A percentile compares a stretch with the other conserved stretches of the same genome.
Conservation (phyloP, 2,329 filamentous ascomycete genomes). For the Aspergillus clavatus region DNA sequence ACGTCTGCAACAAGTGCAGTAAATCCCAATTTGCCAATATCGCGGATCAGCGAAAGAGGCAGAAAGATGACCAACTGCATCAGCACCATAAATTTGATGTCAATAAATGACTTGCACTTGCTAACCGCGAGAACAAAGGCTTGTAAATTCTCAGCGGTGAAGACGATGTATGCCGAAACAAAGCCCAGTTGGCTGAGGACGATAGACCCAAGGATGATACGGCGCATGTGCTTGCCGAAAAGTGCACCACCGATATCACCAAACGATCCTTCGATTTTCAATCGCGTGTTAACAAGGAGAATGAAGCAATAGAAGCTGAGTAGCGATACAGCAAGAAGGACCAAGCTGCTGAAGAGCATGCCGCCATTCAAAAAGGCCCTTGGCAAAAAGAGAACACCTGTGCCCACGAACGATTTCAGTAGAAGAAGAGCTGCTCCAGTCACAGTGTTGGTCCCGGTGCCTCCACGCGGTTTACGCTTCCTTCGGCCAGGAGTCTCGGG, state of each 20-base stretch:
- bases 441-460: constrained; percentile 70
- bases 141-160: constrained; percentile 91
- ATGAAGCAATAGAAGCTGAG: constrained; percentile 98
- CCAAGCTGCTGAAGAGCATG: constrained; percentile 92
- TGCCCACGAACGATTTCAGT: constrained; percentile 96
- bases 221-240: constrained; percentile 86
- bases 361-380: constrained; percentile 92
- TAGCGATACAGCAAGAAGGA: constrained; percentile 77
- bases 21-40: constrained; percentile 95
- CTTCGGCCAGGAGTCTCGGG: constrained; percentile 63
- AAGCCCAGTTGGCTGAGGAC: constrained; percentile 95
- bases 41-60: constrained; percentile 85
- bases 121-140: constrained; percentile 91
- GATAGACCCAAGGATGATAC: constrained; percentile 81
- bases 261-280: constrained; percentile 88
- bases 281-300: constrained; percentile 77
- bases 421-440: constrained; percentile 77
- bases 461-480: constrained; percentile 68
- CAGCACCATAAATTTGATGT: constrained; percentile 84
- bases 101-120: constrained; percentile 77
- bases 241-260: constrained; percentile 92
- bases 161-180: constrained; percentile 92
- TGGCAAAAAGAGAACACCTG: constrained; percentile 87
- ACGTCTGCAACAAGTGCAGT: constrained; percentile 89
- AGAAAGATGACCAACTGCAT: constrained; percentile 95